Evolutionary conservation across 2,329 filamentous ascomycete genomes (phyloP), one percentile per base, ranked within the genome.

Genomic region (Harringtonia aguacate): DNA sequence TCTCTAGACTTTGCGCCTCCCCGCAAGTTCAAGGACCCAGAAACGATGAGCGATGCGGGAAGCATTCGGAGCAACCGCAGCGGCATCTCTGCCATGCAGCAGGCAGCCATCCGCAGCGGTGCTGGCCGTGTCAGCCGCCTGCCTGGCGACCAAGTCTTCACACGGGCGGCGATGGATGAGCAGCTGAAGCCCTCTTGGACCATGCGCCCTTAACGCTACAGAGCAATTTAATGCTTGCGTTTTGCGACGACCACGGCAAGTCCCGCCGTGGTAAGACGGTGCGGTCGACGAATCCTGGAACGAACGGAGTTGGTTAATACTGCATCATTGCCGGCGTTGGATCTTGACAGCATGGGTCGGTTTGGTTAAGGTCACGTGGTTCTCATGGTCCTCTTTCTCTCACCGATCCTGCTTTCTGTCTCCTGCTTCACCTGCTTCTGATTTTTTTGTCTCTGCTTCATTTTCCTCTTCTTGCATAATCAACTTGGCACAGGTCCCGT

Each of bases 61-160:
- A 82, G 78, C 56, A 80, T 84, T 52, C 66, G 68, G 46, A 86
- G 85, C 62, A 86, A 86, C 66, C 75, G 79, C 40, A 86, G 80
- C 36, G 87, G 84, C 41, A 80, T 94, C 54, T 94, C 86, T 6
- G 71, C 77, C 4, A 65, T 73, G 41, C 77, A 88, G 57, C 66
- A 78, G 41, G 69, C 79, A 48, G 83, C 86, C 55, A 80, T 95
- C 55, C 84, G 88, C 51, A 75, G 68, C 46, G 89, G 89, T 51
- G 88, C 87, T 37, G 90, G 94, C 56, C 84, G 89, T 50, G 78
- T 95, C 51, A 92, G 86, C 58, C 80, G 85, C 40, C 74, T 95
- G 48, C 88, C 89, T 0, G 81, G 79, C 46, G 86, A 89, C 53
- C 76, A 81, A 36, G 86, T 94, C 46, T 89, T 88, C 51, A 88